phyloP scores from a whole-genome alignment of 305 asterid species.

The Striga hermonthica region DNA sequence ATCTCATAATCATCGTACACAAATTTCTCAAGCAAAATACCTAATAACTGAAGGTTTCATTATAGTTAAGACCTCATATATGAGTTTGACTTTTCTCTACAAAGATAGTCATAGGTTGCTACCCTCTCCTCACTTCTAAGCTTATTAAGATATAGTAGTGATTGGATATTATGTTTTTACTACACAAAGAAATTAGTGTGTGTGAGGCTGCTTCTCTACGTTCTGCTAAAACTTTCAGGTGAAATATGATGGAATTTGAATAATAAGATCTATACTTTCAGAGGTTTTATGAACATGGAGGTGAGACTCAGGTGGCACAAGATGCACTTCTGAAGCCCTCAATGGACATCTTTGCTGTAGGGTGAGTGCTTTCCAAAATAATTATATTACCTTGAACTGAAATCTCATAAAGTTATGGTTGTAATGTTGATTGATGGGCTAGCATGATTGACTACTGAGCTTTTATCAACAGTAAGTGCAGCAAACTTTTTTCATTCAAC shows the following conservation, averaged over 20 bases:
- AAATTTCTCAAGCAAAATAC: conserved; percentile 4
- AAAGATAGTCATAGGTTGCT: not conserved
- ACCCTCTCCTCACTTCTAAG: conserved; percentile 19
- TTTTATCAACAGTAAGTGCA: conserved; percentile 19
- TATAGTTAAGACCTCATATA: conserved; percentile 13
- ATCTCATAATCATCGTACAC: conserved; percentile 1
- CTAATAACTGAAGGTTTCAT: not conserved
- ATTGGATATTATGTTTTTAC: conserved; percentile 13
- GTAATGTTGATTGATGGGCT: conserved; percentile 24
- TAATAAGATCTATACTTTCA: conserved; percentile 40
- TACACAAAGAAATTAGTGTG: conserved; percentile 17
- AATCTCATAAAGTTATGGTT: conserved; percentile 15
- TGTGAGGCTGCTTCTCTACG: conserved; percentile 19
- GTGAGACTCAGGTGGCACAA: conserved; percentile 69
- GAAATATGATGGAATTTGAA: conserved; percentile 16
- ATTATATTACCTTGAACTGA: conserved; percentile 22
- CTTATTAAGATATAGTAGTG: conserved; percentile 2
- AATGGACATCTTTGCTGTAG: conserved; percentile 94
- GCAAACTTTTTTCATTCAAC: conserved; percentile 6
- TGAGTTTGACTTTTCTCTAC: conserved; percentile 6
- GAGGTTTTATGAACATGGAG: conserved; percentile 99
- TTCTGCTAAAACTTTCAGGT: conserved; percentile 14
- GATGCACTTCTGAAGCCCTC: conserved; percentile 87
- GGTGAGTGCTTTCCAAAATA: conserved; percentile 57
- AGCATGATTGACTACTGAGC: conserved; percentile 23